Base-by-base conservation (phyloP, 805 yeast species). In the Metschnikowia corniflorae region DNA sequence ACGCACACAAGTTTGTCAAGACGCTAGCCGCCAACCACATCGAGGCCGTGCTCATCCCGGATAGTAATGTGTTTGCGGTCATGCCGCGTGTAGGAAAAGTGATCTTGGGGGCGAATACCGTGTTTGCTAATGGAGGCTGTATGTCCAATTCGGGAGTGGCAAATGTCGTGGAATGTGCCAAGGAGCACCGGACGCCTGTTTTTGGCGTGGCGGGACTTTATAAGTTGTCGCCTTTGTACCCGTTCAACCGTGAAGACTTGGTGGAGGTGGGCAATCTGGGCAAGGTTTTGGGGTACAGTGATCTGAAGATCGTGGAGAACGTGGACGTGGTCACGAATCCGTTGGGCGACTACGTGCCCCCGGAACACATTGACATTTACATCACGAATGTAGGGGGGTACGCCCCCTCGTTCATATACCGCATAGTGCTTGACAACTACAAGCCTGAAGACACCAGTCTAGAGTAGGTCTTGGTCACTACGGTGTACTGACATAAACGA, bases 61-160 rank as follows among this genome's bases (percentile, higher is more conserved):
- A 93, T 57, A 75, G 95, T 5, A 83, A 95, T 17, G 88, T 83
- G 0, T 87, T 82, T 61, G 97, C 98, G 0, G 87, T 93, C 31
- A 93, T 93, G 97, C 85, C 96, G 25, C 72, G 96, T 47, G 97
- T 93, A 5, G 96, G 97, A 29, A 94, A 94, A 59, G 98, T 93
- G 20, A 78, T 93, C 41, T 77, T 94, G 36, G 97, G 97, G 25
- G 83, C 97, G 5, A 76, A 85, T 43, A 79, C 96, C 0, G 97
- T 93, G 5, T 84, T 93, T 58, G 95, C 95, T 35, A 93, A 93
- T 55, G 99, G 99, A 42, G 97, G 97, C 8, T 84, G 95, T 47
- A 77, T 87, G 32, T 78, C 95, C 2, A 78, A 83, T 17, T 78
- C 95, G 1, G 99, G 98, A 35, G 95, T 86, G 19, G 85, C 95